Evolutionary conservation across 208 protist genomes (phyloP).

Genomic region (Leishmania aethiopica): DNA sequence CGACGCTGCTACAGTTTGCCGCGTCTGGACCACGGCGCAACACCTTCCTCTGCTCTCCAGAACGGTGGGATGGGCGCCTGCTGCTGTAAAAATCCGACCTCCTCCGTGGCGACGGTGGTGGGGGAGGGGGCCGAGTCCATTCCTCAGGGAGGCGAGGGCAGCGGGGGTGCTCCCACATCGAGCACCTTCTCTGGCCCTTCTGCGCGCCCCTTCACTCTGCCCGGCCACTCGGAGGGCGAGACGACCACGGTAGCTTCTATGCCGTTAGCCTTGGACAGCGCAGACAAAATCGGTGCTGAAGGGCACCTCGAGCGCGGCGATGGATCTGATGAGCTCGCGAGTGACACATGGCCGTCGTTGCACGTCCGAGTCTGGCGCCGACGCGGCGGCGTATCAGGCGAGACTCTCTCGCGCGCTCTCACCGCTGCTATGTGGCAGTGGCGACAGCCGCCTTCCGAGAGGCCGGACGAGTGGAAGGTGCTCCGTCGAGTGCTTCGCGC

Average conservation of each 20-base stretch:
- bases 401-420: neutral
- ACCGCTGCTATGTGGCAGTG: conserved; percentile 3
- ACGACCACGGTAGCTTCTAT: neutral
- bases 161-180: neutral
- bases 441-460: neutral
- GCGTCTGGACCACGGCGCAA: neutral
- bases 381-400: conserved; percentile 14
- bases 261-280: neutral
- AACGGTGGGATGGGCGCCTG: neutral
- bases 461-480: neutral
- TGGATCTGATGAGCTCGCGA: neutral
- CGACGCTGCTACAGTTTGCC: neutral
- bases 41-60: neutral
- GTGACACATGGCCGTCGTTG: neutral
- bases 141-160: neutral
- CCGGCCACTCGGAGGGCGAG: neutral
- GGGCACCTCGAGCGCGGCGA: neutral
- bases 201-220: neutral
- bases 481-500: conserved; percentile 1
- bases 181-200: neutral
- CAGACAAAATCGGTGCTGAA: neutral
- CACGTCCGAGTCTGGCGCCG: neutral
- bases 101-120: neutral
- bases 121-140: neutral
- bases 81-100: neutral